Base-by-base conservation (phyloP, 306 rosid species). In the Casuarina equisetifolia region DNA sequence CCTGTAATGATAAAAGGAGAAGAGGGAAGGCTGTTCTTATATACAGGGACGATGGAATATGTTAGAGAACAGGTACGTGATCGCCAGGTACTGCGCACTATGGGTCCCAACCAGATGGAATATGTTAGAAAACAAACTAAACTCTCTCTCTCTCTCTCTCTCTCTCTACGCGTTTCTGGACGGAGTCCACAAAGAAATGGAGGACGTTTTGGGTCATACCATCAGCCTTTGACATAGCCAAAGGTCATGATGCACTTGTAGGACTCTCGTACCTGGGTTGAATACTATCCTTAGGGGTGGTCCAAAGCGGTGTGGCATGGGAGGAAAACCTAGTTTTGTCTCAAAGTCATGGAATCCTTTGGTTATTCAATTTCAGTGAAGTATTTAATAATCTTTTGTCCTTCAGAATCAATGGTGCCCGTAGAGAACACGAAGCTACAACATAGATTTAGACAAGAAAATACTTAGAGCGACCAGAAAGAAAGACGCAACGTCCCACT, bases 1-100 rank as follows among this genome's bases (percentile, higher is more conserved):
- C 10, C 2, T 36, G 43, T 35, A 55, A 46, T 55, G 63, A 46
- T 13, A 17, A 58, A 75, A 50, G 63, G 67, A 10, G 35, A 61
- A 52, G n/a, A 75, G 40, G 69, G 51, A 53, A 61, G 12, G 53
- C 45, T 39, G 59, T 69, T 70, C 48, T 74, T 67, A 25, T 58
- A 58, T 75, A 75, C 42, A 70, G 73, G 80, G 70, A 75, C 12
- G 67, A 43, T 48, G 25, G 13, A 80, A 10, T 51, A 46, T 19
- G 64, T 55, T 57, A 11, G 9, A 43, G 25, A 39, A n/a, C 25
- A 25, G 6, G 20, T 55, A 45, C 39, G 53, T 20, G 36, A 13
- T 79, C 58, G 54, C 69, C 17, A 13, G 57, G 17, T 10, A 25
- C 32, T 73, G 68, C 66, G 68, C 66, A 38, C 39, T n/a, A 40